Base-by-base conservation (phyloP, 140 eudicot species). In the Flaveria floridana region DNA sequence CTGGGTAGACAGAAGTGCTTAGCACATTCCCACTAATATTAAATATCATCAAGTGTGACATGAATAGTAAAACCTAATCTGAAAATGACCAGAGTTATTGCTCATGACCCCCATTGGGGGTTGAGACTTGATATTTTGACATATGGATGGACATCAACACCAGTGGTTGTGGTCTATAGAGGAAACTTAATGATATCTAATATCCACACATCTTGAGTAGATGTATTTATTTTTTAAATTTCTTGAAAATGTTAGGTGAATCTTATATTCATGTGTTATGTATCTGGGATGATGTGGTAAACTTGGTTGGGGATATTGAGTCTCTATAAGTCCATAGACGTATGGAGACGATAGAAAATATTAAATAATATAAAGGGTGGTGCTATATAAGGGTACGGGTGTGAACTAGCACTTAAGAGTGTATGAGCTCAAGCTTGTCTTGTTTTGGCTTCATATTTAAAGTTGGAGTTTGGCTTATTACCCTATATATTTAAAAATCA, bases 51-150 rank as follows among this genome's bases (percentile, higher is more conserved):
- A 61, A 20, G 20, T 13, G 67, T 39, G 66, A 58, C 65, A 70
- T 70, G 76, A 78, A 71, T 62, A 78, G 70, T 66, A 70, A 79
- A 79, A 79, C 79, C 78, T 65, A 66, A 74, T 80, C 51, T 68
- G 80, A 65, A 74, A 75, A 62, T 25, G 84, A 80, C 84, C 39
- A 67, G 6, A 80, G 71, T 74, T 80, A 74, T 74, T 80, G 83
- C 76, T 18, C 34, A 18, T 73, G 74, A 66, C 53, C 83, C 78
- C 39, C 59, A 67, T 79, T 34, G 53, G 82, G 53, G 68, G 74
- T 26, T 72, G 70, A 79, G 68, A 72, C 51, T 72, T 72, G 51
- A 39, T 56, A 67, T 39, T 9, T 64, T 47, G 76, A 78, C 71
- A 16, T 57, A 10, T 70, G 9, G 73, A 71, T 7, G 25, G 3